These are phyloP conservation scores for Fusarium sp. DNA, from an alignment of 2,329 filamentous ascomycete genomes.

Conservation along the genomic window DNA sequence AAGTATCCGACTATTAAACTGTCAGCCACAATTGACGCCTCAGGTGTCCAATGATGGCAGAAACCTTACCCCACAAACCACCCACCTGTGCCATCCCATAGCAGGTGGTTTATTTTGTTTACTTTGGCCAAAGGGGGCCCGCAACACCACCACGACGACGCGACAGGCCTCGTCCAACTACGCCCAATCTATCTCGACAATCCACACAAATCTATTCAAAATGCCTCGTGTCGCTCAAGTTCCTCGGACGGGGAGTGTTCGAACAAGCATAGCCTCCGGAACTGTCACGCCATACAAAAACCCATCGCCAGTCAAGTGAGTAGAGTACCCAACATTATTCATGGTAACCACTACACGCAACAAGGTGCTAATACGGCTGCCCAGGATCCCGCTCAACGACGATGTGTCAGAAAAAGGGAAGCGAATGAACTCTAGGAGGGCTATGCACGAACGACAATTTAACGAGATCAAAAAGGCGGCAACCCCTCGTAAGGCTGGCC, in stretches of 20 bases:
- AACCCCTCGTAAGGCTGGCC: constrained; percentile 74
- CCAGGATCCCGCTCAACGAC: constrained; percentile 94
- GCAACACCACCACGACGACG: constrained; percentile 47
- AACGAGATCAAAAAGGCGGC: constrained; percentile 84
- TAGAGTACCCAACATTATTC: constrained; percentile 5
- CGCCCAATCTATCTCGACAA: constrained; percentile 38
- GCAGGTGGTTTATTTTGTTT: constrained; percentile 48
- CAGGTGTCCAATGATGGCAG: constrained; percentile 28
- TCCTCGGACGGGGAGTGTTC: constrained; percentile 62
- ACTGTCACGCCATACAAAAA: constrained; percentile 68
- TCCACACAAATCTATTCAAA: constrained; percentile 43
- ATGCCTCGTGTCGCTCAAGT: constrained; percentile 72
- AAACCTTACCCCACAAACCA: constrained; percentile 34
- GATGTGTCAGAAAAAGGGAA: constrained; percentile 92
- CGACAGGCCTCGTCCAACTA: constrained; percentile 43
- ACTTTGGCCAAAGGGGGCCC: constrained; percentile 46
- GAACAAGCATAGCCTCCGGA: constrained; percentile 61
- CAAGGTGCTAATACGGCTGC: constrained; percentile 28
- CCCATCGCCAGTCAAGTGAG: constrained; percentile 69
- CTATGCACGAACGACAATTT: constrained; percentile 89
- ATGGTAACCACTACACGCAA: constrained; percentile 10
- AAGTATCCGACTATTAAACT: too few relatives aligned
- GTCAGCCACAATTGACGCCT: constrained; percentile 37
- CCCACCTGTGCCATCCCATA: constrained; percentile 9
- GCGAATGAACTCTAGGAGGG: constrained; percentile 87